Evolutionary conservation across 352 stramenopile species (phyloP).

Genomic region (Albugo candida): DNA sequence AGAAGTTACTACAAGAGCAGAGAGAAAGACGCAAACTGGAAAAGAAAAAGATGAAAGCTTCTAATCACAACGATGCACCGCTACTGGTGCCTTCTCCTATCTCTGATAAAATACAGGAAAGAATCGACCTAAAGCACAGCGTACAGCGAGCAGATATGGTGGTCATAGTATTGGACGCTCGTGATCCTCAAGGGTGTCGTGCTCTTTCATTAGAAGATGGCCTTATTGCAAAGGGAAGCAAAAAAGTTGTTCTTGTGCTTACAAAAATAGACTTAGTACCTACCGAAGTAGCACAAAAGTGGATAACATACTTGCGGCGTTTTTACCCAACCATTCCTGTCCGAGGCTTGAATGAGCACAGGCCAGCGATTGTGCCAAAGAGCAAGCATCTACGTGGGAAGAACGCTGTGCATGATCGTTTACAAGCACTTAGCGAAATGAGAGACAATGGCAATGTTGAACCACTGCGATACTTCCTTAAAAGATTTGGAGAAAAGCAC

Average conservation of each 20-base stretch:
- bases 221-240: slow-evolving; percentile 86
- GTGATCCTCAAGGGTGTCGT: slow-evolving; percentile 91
- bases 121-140: slow-evolving; percentile 63
- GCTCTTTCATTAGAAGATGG: slow-evolving; percentile 88
- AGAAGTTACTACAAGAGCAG: slow-evolving; percentile 33
- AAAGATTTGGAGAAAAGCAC: slow-evolving; percentile 79
- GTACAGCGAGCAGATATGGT: slow-evolving; percentile 42
- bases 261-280: slow-evolving; percentile 99
- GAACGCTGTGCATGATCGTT: slow-evolving; percentile 42
- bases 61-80: slow-evolving; percentile 12
- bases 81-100: slow-evolving; percentile 44
- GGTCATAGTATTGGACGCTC: slow-evolving; percentile 88
- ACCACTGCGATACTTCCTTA: slow-evolving; percentile 85
- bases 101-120: slow-evolving; percentile 52
- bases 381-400: slow-evolving; percentile 41
- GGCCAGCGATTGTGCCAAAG: slow-evolving; percentile 86
- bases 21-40: slow-evolving; percentile 40
- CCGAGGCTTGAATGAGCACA: slow-evolving; percentile 39
- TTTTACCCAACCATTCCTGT: slow-evolving; percentile 90
- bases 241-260: slow-evolving; percentile 94
- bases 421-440: slow-evolving; percentile 39
- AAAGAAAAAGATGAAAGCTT: slow-evolving; percentile 44
- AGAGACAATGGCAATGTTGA: slow-evolving; percentile 74
- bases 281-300: slow-evolving; percentile 81
- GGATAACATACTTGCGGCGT: slow-evolving; percentile 85